A percentile compares a stretch with the other conserved stretches of the same genome.
Conservation (phyloP, 129 eudicot genomes). For the Flaveria robusta region DNA sequence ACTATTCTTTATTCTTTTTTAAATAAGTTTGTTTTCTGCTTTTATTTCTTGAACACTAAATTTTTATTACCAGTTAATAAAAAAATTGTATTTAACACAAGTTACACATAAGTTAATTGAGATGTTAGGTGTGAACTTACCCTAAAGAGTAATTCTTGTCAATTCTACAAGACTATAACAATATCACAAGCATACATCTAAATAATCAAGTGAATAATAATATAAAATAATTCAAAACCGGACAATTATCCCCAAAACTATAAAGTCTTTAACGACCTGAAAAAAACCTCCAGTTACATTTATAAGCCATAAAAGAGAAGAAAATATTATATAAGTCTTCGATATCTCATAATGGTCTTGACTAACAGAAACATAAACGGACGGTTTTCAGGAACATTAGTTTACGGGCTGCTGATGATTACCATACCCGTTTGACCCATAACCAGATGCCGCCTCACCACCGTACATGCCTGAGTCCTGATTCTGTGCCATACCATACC, state of each 20-base stretch:
- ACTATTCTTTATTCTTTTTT: too few species aligned
- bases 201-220: background rate
- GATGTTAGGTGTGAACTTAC: too few species aligned
- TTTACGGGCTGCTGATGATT: constrained; percentile 74
- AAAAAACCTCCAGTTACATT: constrained; percentile 30
- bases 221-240: background rate
- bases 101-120: too few species aligned
- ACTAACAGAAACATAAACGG: constrained; percentile 22
- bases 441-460: constrained; percentile 43
- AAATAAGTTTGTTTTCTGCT: too few species aligned
- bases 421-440: constrained; percentile 73
- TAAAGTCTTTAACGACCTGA: constrained; percentile 18
- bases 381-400: constrained; percentile 35
- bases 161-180: too few species aligned
- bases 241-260: constrained; percentile 29
- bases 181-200: background rate
- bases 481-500: constrained; percentile 53
- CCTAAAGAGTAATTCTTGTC: too few species aligned
- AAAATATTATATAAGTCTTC: constrained; percentile 25
- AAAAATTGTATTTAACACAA: too few species aligned
- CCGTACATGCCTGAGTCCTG: constrained; percentile 68
- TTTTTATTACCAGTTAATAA: too few species aligned
- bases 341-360: constrained; percentile 25
- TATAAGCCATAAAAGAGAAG: constrained; percentile 20
- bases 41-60: too few species aligned